Percentiles rank a stretch among this genome's conserved stretches.
phyloP scores from a whole-genome alignment of 169 alveolate genomes.

The Plasmodium adleri region DNA sequence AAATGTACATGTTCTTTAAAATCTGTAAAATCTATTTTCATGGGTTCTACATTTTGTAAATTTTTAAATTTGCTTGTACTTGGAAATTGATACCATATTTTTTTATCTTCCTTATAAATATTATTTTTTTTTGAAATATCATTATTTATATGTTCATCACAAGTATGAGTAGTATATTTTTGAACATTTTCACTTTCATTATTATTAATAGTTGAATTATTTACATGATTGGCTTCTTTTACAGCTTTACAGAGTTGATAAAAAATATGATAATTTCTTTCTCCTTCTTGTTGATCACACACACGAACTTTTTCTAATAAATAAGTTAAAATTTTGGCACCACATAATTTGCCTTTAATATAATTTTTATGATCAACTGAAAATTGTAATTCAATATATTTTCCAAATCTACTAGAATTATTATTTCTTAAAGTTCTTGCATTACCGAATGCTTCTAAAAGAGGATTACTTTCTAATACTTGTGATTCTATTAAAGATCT shows the following conservation, averaged over 20 bases:
- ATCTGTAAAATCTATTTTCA: conserved; percentile 36
- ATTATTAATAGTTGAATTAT: neutral
- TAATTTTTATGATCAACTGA: conserved; percentile 28
- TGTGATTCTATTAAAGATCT: conserved; percentile 88
- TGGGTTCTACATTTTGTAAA: conserved; percentile 51
- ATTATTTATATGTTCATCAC: neutral
- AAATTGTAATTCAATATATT: conserved; percentile 97
- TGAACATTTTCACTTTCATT: neutral
- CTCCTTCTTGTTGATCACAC: conserved; percentile 94
- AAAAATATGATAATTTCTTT: conserved; percentile 97
- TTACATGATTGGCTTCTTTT: neutral
- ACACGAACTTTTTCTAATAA: conserved; percentile 98
- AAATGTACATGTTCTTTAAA: conserved; percentile 73
- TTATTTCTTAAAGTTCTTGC: conserved; percentile 97
- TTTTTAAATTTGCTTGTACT: conserved; percentile 25
- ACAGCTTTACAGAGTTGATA: conserved; percentile 95
- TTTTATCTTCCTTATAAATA: neutral
- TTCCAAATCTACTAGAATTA: conserved; percentile 98
- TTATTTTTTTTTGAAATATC: neutral
- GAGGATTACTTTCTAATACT: conserved; percentile 98
- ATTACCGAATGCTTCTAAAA: conserved; percentile 99
- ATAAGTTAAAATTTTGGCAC: conserved; percentile 97
- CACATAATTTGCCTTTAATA: conserved; percentile 90
- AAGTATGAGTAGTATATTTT: neutral
- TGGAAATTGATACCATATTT: conserved; percentile 74